Conservation (phyloP, 2,329 filamentous ascomycete species). For the Trichoderma sp. region DNA sequence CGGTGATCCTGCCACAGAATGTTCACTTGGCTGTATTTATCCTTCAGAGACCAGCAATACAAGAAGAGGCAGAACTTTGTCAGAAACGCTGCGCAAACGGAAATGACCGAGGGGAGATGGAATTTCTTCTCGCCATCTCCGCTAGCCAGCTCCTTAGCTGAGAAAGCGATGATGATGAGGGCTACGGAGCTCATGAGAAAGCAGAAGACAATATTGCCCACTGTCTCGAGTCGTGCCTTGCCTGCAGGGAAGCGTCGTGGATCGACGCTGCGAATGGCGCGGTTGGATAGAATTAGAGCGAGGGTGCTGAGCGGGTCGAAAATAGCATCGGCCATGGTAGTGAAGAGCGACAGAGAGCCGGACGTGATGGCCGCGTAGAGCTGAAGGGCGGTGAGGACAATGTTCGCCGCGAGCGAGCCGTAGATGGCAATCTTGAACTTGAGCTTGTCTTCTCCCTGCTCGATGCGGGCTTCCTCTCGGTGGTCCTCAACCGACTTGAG, state of each 20-base stretch:
- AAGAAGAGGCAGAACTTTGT: slow-evolving; percentile 83
- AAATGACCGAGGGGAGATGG: slow-evolving; percentile 78
- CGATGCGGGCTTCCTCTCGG: slow-evolving; percentile 72
- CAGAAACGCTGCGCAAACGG: slow-evolving; percentile 75
- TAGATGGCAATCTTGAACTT: slow-evolving; percentile 65
- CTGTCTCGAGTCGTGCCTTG: slow-evolving; percentile 90
- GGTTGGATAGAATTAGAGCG: slow-evolving; percentile 80
- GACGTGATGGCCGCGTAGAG: slow-evolving; percentile 85
- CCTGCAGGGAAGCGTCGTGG: slow-evolving; percentile 83
- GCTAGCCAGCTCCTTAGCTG: slow-evolving; percentile 64
- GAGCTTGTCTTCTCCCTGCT: slow-evolving; percentile 76
- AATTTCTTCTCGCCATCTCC: slow-evolving; percentile 60
- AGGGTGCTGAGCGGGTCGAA: slow-evolving; percentile 91
- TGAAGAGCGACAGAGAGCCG: slow-evolving; percentile 91
- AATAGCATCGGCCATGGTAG: slow-evolving; percentile 92
- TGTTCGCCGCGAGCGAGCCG: slow-evolving; percentile 73
- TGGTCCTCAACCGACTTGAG: slow-evolving; percentile 93
- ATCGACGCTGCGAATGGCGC: slow-evolving; percentile 85
- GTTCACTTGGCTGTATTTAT: slow-evolving; percentile 86
- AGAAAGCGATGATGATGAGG: slow-evolving; percentile 87
- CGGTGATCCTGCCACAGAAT: slow-evolving; percentile 97
- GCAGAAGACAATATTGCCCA: slow-evolving; percentile 94
- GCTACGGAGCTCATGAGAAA: slow-evolving; percentile 94
- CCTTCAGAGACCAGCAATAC: slow-evolving; percentile 87
- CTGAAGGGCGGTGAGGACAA: slow-evolving; percentile 75